Evolutionary conservation across 352 stramenopile genomes (phyloP).

Genomic region (Globisporangium canariense): DNA sequence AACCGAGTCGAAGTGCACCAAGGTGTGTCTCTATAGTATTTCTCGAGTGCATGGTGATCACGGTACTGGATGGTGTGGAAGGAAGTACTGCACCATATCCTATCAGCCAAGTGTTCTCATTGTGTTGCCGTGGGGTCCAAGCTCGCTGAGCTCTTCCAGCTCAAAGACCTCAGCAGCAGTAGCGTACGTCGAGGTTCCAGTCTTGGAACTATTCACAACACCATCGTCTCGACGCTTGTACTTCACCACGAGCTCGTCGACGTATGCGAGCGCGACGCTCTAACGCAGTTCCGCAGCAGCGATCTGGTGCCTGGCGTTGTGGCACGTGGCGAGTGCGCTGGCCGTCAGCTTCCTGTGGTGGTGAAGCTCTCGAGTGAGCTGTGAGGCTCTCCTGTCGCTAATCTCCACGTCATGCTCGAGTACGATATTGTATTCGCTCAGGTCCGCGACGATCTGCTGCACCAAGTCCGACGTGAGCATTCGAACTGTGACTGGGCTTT

Average conservation of each 20-base stretch:
- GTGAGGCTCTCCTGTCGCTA: slow-evolving; percentile 2
- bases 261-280: slow-evolving; percentile 2
- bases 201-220: too few species aligned
- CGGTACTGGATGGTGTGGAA: neutral
- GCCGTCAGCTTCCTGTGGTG: slow-evolving; percentile 1
- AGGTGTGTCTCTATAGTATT: neutral
- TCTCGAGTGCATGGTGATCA: neutral
- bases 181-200: neutral
- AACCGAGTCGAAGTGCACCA: neutral
- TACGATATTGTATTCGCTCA: neutral
- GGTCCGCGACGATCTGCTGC: neutral
- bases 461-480: neutral
- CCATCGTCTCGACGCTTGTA: neutral
- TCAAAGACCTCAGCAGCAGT: neutral
- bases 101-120: too few species aligned
- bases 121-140: too few species aligned
- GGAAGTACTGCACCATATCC: neutral
- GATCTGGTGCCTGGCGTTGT: slow-evolving; percentile 8
- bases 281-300: neutral
- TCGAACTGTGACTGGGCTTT: neutral
- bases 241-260: slow-evolving; percentile 7
- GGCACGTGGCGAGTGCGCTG: neutral
- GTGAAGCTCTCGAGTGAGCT: neutral
- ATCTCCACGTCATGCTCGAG: slow-evolving; percentile 3
- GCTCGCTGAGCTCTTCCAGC: neutral